A percentile compares a stretch with the other conserved stretches of the same genome.
These are phyloP conservation scores for Pyrus bretschneideri DNA, from an alignment of 306 rosid species.

Conservation along the genomic window DNA sequence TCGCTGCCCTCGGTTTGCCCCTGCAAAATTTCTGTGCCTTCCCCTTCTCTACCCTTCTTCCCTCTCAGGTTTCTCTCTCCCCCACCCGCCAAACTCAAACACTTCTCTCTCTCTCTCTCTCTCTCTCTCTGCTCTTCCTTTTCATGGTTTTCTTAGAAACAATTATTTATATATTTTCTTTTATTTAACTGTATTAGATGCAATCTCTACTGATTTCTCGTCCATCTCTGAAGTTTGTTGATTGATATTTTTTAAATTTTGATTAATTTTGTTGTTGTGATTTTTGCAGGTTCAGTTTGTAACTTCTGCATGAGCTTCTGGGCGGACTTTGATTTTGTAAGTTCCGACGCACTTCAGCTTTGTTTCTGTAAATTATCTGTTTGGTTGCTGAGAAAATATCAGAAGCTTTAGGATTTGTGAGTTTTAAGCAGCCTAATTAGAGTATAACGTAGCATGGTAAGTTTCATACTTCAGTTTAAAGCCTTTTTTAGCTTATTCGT, in stretches of 20 bases:
- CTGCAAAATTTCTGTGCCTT: constrained; percentile 19
- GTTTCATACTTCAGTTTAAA: neutral
- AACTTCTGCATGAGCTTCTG: neutral
- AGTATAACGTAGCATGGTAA: neutral
- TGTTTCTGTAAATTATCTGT: neutral
- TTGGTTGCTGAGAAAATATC: constrained; percentile 1
- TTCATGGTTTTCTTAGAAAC: neutral
- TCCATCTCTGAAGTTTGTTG: neutral
- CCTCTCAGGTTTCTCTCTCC: constrained; percentile 31
- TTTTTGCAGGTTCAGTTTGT: constrained; percentile 1
- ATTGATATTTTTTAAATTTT: neutral
- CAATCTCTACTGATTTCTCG: neutral
- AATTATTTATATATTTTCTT: neutral
- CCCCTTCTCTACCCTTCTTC: constrained; percentile 26
- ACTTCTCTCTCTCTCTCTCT: too few species aligned
- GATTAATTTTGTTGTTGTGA: neutral
- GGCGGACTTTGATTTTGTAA: constrained; percentile 8
- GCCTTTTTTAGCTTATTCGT: neutral
- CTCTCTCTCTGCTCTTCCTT: neutral
- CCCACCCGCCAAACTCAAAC: constrained; percentile 19
- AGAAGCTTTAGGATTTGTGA: neutral
- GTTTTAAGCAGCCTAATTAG: neutral
- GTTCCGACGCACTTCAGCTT: neutral
- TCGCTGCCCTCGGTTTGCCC: constrained; percentile 17
- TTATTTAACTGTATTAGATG: neutral